Base-by-base conservation (phyloP, 495 filamentous ascomycete genomes). In the Penicillium roqueforti region DNA sequence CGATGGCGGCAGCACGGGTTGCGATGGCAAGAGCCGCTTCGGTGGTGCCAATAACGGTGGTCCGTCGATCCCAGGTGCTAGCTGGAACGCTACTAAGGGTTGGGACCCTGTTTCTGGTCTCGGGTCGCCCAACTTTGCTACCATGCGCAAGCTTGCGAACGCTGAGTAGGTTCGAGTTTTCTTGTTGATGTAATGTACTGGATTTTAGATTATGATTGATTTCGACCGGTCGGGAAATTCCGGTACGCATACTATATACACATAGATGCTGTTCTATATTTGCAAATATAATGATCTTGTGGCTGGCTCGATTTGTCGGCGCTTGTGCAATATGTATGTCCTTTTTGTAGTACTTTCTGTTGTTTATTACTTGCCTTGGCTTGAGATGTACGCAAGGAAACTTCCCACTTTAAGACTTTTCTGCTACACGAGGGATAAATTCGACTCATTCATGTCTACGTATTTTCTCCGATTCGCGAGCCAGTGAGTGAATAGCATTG, bases 21-120 rank as follows among this genome's bases (percentile, higher is more conserved):
- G 87, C 57, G 75, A 76, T 37, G 79, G 76, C 0, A 59, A 62
- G 4, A 61, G 67, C 26, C 73, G 76, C 1, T 81, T 78, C 39
- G 55, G 61, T 4, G 72, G 74, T 8, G 28, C 62, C 3, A 3
- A 54, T 3, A 74, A 74, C 46, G 72, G 72, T 2, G 60, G 68
- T 29, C 72, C 72, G 1, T 48, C 66, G 29, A 63, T 77, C 6
- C 70, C 73, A 10, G 65, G 48, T 44, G 74, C 74, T 2, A 70
- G 73, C 50, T 77, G 74, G 74, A 79, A 81, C 45, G 80, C 82
- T 6, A 79, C 76, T 7, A 48, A 59, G 32, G 83, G 83, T 4
- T 85, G 83, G 83, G 83, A 86, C 66, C 76, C 83, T 8, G 83
- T 84, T 1, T 78, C 81, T 18, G 83, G 82, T 14, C 69, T 79